phyloP scores from a whole-genome alignment of 805 yeast genomes.

The Candida sakaeoensis region DNA sequence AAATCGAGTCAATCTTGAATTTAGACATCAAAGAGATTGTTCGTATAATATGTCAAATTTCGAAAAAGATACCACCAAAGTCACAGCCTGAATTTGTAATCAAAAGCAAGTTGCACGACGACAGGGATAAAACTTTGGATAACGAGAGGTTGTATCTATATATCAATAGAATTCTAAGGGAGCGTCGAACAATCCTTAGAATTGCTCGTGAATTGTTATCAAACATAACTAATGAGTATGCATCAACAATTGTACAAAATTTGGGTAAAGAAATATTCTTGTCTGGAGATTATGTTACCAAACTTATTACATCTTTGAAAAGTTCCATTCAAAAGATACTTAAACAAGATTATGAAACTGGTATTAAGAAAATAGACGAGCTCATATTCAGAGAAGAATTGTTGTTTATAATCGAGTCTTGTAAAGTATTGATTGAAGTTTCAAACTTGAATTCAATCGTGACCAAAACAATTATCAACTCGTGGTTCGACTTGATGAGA shows the following conservation, averaged over 20 bases:
- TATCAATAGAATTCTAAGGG: conserved; percentile 42
- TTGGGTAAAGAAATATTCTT: conserved; percentile 38
- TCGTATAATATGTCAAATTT: conserved; percentile 44
- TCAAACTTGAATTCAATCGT: conserved; percentile 35
- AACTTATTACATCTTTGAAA: conserved; percentile 17
- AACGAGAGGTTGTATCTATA: conserved; percentile 30
- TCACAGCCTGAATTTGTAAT: conserved; percentile 20
- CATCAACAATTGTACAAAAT: conserved; percentile 28
- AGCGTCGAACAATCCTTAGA: conserved; percentile 48
- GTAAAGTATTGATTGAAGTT: conserved; percentile 38
- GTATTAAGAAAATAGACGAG: conserved; percentile 16
- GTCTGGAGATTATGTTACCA: conserved; percentile 25
- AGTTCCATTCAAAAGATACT: conserved; percentile 11
- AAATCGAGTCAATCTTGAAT: conserved; percentile 34
- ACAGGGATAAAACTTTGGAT: conserved; percentile 26
- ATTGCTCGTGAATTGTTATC: conserved; percentile 45
- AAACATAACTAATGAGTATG: conserved; percentile 29
- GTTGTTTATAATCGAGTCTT: conserved; percentile 29
- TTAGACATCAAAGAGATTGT: conserved; percentile 44
- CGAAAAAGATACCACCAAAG: conserved; percentile 33
- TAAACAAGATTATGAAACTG: conserved; percentile 11
- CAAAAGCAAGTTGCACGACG: conserved; percentile 32
- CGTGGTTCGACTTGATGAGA: conserved; percentile 58
- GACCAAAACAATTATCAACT: conserved; percentile 28
- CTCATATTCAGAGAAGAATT: conserved; percentile 28